phyloP scores from a whole-genome alignment of 768 basidiomycete genomes.

The Hebeloma cylindrosporum region DNA sequence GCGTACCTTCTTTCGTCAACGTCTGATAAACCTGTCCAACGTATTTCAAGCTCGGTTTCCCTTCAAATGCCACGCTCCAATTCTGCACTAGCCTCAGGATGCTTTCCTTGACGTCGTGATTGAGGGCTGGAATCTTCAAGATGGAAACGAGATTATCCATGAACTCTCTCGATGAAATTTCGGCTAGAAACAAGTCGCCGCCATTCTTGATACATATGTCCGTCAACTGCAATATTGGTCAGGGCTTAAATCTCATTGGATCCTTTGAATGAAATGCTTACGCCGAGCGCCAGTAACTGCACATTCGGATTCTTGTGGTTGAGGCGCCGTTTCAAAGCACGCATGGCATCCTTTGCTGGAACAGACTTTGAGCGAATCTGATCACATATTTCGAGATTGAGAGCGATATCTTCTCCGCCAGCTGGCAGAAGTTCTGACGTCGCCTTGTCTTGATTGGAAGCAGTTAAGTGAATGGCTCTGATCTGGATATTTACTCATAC shows the following conservation, averaged over 20 bases:
- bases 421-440: conserved; percentile 86
- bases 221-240: conserved; percentile 54
- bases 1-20: conserved; percentile 75
- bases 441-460: conserved; percentile 86
- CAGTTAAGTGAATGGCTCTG: conserved; percentile 3
- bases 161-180: conserved; percentile 87
- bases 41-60: conserved; percentile 71
- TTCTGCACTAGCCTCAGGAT: conserved; percentile 84
- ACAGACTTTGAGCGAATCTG: conserved; percentile 92
- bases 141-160: conserved; percentile 92
- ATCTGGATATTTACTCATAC: conserved; percentile 23
- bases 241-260: conserved; percentile 3
- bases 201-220: conserved; percentile 97
- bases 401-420: conserved; percentile 85
- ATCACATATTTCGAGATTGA: conserved; percentile 95
- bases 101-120: conserved; percentile 79
- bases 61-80: conserved; percentile 90
- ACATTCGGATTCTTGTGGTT: conserved; percentile 97
- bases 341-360: conserved; percentile 84
- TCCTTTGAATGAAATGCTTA: conserved; percentile 38
- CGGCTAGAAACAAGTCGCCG: conserved; percentile 85
- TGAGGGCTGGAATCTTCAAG: conserved; percentile 73
- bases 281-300: conserved; percentile 81
- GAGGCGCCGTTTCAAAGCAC: conserved; percentile 80
- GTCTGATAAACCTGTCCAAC: conserved; percentile 79